These are phyloP conservation scores for Neocatenulostroma microsporum DNA, from an alignment of 2,329 filamentous ascomycete genomes.

Conservation along the genomic window DNA sequence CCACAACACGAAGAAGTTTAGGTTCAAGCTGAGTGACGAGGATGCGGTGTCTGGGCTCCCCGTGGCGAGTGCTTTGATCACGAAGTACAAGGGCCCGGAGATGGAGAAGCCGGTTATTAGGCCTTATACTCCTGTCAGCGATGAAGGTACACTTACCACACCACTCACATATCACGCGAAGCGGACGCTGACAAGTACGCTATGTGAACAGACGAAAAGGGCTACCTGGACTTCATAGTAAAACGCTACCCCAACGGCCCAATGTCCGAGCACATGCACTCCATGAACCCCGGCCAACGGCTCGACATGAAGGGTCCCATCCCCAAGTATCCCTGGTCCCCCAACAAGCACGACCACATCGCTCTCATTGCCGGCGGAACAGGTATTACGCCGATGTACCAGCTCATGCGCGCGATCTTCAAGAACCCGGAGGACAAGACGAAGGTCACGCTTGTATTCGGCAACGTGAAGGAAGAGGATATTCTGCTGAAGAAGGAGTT, in stretches of 20 bases:
- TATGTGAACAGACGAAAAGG: conserved; percentile 63
- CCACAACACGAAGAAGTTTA: conserved; percentile 90
- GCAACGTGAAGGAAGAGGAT: conserved; percentile 81
- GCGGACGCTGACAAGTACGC: too few species aligned
- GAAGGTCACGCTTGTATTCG: conserved; percentile 91
- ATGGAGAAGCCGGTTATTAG: conserved; percentile 79
- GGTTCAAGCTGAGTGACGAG: conserved; percentile 76
- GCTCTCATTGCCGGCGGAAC: conserved; percentile 87
- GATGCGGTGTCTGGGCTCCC: conserved; percentile 77
- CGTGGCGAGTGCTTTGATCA: conserved; percentile 77
- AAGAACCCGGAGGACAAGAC: conserved; percentile 95
- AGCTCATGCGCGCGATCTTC: conserved; percentile 86
- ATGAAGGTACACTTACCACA: too few species aligned
- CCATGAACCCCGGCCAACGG: conserved; percentile 69
- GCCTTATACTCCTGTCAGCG: conserved; percentile 86
- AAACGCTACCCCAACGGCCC: conserved; percentile 86
- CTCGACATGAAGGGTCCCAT: conserved; percentile 93
- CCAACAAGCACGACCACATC: conserved; percentile 90
- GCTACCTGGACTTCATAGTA: conserved; percentile 79
- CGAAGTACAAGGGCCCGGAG: conserved; percentile 80
- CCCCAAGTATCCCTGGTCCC: conserved; percentile 80
- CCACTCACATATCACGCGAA: too few species aligned
- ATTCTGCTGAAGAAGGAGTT: conserved; percentile 85
- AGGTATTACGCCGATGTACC: conserved; percentile 97
- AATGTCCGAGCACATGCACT: conserved; percentile 86